Evolutionary conservation across 1,284 basidiomycete genomes (phyloP), one percentile per base, ranked within the genome.

Genomic region (Trichosporon sp.): DNA sequence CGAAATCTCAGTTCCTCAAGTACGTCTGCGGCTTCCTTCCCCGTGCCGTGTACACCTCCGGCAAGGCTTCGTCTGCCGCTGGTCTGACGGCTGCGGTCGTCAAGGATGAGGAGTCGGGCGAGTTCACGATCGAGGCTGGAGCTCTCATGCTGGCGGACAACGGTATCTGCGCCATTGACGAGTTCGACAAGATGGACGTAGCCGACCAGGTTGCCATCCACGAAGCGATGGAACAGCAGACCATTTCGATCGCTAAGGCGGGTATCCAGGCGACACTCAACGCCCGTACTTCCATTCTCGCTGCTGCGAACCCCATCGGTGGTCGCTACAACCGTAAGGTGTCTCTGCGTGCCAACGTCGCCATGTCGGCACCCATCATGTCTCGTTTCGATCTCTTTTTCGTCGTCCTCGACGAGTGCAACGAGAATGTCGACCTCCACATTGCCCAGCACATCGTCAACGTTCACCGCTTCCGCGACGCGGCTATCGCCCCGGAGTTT

Each of bases 161-260:
- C 72, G 96, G 96, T 21, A 98, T 99, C 78, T 99, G 96, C 76
- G 95, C 95, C 14, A 99, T 99, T 74, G 96, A 99, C 83, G 96
- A 99, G 80, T 99, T 99, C 78, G 95, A 99, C 86, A 99, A 99
- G 83, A 99, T 99, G 96, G 95, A 99, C 79, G 87, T 98, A 56
- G 88, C 92, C 2, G 96, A 99, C 80, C 96, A 99, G 79, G 94
- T 99, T 49, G 96, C 96, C 34, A 99, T 99, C 71, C 96, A 99
- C 85, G 95, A 99, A 85, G 95, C 96, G 2, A 99, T 99, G 95
- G 95, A 99, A 87, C 95, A 99, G 82, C 95, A 99, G 83, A 99
- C 95, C 1, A 98, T 99, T 74, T 97, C 94, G 34, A 98, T 99
- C 71, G 96, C 96, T 60, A 99, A 99, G 80, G 96, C 96, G 2